Evolutionary conservation across 306 rosid genomes (phyloP).

Genomic region (Acacia melanoxylon): DNA sequence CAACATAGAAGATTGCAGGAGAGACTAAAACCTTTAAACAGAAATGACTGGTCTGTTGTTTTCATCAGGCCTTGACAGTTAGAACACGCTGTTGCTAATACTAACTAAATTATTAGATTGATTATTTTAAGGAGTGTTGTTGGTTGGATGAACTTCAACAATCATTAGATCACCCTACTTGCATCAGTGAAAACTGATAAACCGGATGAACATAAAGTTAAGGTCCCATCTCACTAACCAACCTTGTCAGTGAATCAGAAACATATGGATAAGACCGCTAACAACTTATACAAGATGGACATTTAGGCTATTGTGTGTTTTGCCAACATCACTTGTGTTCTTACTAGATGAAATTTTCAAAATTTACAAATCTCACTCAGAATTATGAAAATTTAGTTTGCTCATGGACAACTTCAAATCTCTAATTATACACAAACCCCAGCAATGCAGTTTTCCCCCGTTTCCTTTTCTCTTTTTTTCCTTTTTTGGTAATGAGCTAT

Average conservation of each 20-base stretch:
- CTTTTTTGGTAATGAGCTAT: background rate
- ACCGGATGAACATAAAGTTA: background rate
- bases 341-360: background rate
- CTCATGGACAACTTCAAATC: background rate
- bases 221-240: slow-evolving; percentile 12
- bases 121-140: background rate
- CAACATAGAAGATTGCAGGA: background rate
- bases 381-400: slow-evolving; percentile 1
- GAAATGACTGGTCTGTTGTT: background rate
- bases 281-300: background rate
- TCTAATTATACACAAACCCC: slow-evolving; percentile 4
- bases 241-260: background rate
- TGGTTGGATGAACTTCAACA: slow-evolving; percentile 27
- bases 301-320: background rate
- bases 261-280: background rate
- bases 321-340: background rate
- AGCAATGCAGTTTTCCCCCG: background rate
- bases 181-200: background rate
- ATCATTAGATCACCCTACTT: background rate
- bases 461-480: background rate
- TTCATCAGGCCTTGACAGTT: background rate
- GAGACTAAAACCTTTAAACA: background rate
- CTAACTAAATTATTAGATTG: background rate
- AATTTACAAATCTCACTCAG: slow-evolving; percentile 16
- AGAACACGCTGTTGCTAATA: background rate